Base-by-base conservation (phyloP, 2,329 filamentous ascomycete genomes). In the Pezicula rhizophila region DNA sequence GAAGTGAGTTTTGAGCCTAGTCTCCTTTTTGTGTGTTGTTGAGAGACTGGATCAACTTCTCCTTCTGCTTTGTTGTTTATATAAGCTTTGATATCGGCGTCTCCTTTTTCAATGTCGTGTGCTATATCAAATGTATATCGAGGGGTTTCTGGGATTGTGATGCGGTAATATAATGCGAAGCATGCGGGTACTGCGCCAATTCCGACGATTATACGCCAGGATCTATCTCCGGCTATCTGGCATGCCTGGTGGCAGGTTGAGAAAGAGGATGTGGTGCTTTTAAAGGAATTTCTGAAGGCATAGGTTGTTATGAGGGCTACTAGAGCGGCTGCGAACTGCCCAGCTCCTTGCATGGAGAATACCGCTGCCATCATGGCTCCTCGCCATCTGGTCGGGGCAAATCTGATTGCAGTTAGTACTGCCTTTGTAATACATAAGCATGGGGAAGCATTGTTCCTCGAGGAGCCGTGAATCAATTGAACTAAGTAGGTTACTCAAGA, bases 111-210 rank as follows among this genome's bases (percentile, higher is more conserved):
- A 26, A 88, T 75, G 60, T 93, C 87, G 50, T 82, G 83, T 25
- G 81, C 77, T 2, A 93, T 80, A 64, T 93, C 88, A 57, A 91
- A 89, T 1, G 87, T 91, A 66, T 91, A 92, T 34, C 87, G 80
- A 34, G 87, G 87, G 3, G 88, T 91, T 69, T 93, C 89, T 8
- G 88, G 88, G 50, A 93, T 91, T 18, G 87, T 92, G 46, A 93
- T 78, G 53, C 88, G 85, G 69, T 88, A 93, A 68, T 91, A 92
- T n/a, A 93, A 74, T 11, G 87, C 88, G 50, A 90, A 77, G 59
- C 81, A 86, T 3, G 85, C 88, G 0, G 88, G 88, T 8, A 93
- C 70, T 11, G 85, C 87, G 34, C 88, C 88, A 52, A 91, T 82
- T 12, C 87, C 87, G 49, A 93, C 84, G 50, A 93, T 81, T 43